Percentiles rank a stretch among this genome's conserved stretches.
Conservation (phyloP, 2,329 filamentous ascomycete species). For the Aspergillus ochraceoroseus region DNA sequence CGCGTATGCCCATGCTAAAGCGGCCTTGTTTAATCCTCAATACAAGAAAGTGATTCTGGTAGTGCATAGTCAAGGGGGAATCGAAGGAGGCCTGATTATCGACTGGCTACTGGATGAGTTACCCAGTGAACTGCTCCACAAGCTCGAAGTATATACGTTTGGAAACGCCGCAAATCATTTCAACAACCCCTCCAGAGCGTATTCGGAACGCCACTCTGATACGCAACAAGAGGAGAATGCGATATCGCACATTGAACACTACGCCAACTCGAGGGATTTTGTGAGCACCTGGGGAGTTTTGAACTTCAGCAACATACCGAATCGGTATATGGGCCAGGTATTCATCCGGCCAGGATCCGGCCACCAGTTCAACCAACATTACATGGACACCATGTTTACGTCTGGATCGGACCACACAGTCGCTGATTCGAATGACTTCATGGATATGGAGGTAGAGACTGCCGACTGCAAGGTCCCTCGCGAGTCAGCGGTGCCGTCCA, state of each 20-base stretch:
- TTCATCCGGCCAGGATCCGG: conserved; percentile 44
- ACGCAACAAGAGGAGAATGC: conserved; percentile 30
- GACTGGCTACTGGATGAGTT: conserved; percentile 73
- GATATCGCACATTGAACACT: conserved; percentile 73
- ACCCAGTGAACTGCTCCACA: conserved; percentile 58
- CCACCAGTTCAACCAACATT: conserved; percentile 46
- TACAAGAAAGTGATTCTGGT: conserved; percentile 68
- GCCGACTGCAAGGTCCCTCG: conserved; percentile 1
- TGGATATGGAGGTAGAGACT: conserved; percentile 30
- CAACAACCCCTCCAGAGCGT: conserved; percentile 58
- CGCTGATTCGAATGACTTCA: conserved; percentile 33
- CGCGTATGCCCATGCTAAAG: conserved; percentile 59
- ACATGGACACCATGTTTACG: conserved; percentile 43
- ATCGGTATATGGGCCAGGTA: conserved; percentile 48
- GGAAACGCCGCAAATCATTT: conserved; percentile 76
- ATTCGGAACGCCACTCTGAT: neutral
- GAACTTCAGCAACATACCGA: conserved; percentile 49
- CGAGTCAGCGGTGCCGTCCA: neutral
- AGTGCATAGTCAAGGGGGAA: conserved; percentile 71
- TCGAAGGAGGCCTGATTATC: conserved; percentile 66
- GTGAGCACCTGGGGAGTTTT: conserved; percentile 70
- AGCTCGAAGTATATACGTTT: conserved; percentile 72
- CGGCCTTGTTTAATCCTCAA: conserved; percentile 56
- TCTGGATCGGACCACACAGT: conserved; percentile 26
- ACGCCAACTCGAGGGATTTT: conserved; percentile 68